Conservation (phyloP, 495 filamentous ascomycete species). For the Neurospora tetraspora region DNA sequence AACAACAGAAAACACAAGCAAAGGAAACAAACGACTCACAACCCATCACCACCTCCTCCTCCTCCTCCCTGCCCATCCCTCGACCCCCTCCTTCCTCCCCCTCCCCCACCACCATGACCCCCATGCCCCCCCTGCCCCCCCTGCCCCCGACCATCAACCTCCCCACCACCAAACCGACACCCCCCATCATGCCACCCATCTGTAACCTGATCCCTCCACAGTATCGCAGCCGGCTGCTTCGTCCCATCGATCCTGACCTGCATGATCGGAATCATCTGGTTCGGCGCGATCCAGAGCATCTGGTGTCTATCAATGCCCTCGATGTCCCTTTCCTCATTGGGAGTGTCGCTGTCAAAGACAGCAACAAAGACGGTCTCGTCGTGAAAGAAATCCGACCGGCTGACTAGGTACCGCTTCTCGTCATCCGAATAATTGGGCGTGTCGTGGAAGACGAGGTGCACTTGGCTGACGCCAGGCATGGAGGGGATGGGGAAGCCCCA, state of each 20-base stretch:
- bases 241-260: neutral
- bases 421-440: neutral
- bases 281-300: neutral
- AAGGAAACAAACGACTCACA: neutral
- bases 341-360: neutral
- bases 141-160: neutral
- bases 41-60: neutral
- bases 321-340: neutral
- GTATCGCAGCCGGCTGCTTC: slow-evolving; percentile 2
- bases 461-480: neutral
- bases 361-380: neutral
- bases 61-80: neutral
- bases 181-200: neutral
- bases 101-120: neutral
- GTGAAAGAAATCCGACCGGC: neutral
- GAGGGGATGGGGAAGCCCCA: neutral
- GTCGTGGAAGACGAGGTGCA: neutral
- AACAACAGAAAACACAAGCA: no score
- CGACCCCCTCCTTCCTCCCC: neutral
- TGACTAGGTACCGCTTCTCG: neutral
- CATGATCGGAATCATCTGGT: neutral
- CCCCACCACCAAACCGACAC: neutral
- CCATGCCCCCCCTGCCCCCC: no score
- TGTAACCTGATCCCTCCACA: neutral
- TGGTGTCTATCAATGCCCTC: neutral